Evolutionary conservation across 1,139 yeast species (phyloP).

Genomic region (Diutina mesorugosa): DNA sequence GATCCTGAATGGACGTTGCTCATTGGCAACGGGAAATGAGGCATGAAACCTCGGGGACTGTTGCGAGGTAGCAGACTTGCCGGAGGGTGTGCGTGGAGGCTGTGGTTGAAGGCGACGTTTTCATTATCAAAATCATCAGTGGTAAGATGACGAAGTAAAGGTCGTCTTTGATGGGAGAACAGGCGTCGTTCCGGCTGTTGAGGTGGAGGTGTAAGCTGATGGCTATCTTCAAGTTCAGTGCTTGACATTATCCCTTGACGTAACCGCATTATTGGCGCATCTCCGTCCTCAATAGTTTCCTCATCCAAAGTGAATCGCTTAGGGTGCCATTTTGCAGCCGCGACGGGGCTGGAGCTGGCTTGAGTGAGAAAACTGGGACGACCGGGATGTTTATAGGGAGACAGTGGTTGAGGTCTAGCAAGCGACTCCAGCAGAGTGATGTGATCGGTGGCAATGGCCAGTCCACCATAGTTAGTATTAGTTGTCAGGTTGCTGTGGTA

Average conservation of each 20-base stretch:
- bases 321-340: neutral
- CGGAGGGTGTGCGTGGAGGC: neutral
- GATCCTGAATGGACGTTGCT: neutral
- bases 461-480: conserved; percentile 26
- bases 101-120: neutral
- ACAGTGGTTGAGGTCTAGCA: neutral
- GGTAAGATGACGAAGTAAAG: neutral
- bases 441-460: conserved; percentile 1
- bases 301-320: neutral
- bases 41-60: neutral
- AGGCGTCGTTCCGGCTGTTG: neutral
- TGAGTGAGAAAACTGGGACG: neutral
- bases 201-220: neutral
- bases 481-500: conserved; percentile 32
- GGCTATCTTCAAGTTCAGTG: neutral
- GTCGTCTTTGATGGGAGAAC: neutral
- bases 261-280: neutral
- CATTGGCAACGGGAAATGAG: neutral
- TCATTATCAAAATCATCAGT: neutral
- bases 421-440: neutral
- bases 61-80: neutral
- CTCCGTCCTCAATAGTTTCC: neutral
- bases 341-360: neutral
- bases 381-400: neutral
- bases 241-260: neutral